Percentiles rank a stretch among this genome's conserved stretches.
These are phyloP conservation scores for Ogataea trehalophila DNA, from an alignment of 805 yeast species.

Conservation along the genomic window DNA sequence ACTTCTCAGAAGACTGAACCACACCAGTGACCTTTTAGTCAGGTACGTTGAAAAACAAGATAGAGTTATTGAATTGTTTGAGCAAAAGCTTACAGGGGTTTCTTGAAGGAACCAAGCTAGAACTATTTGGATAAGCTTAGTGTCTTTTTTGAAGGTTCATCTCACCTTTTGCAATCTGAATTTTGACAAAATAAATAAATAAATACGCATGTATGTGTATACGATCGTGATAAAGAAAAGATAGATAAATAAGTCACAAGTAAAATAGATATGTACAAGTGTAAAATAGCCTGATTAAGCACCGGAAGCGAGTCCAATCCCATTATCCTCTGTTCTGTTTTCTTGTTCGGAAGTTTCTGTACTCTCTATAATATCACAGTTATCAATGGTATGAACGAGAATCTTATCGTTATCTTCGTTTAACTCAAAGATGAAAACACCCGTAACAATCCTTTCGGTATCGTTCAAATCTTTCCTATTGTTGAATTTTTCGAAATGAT, in stretches of 20 bases:
- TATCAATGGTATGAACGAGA: slow-evolving; percentile 61
- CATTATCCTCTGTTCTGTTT: slow-evolving; percentile 4
- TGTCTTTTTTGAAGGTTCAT: too few relatives aligned
- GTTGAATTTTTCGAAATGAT: too few relatives aligned
- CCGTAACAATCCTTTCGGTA: slow-evolving; percentile 39
- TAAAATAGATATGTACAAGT: background rate
- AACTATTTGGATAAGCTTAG: too few relatives aligned
- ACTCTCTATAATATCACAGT: slow-evolving; percentile 54
- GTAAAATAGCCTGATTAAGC: slow-evolving; percentile 3
- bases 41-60: slow-evolving; percentile 1
- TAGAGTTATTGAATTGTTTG: background rate
- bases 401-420: slow-evolving; percentile 50
- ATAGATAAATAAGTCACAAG: background rate
- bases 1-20: slow-evolving; percentile 3
- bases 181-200: too few relatives aligned
- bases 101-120: too few relatives aligned
- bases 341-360: slow-evolving; percentile 16
- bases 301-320: slow-evolving; percentile 20
- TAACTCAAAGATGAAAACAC: slow-evolving; percentile 63
- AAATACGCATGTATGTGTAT: too few relatives aligned
- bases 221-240: background rate
- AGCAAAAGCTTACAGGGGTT: background rate
- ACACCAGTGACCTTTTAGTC: background rate
- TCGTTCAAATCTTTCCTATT: slow-evolving; percentile 1
- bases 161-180: too few relatives aligned